These are phyloP conservation scores for Lachancea nothofagi DNA, from an alignment of 805 yeast genomes.

Conservation along the genomic window DNA sequence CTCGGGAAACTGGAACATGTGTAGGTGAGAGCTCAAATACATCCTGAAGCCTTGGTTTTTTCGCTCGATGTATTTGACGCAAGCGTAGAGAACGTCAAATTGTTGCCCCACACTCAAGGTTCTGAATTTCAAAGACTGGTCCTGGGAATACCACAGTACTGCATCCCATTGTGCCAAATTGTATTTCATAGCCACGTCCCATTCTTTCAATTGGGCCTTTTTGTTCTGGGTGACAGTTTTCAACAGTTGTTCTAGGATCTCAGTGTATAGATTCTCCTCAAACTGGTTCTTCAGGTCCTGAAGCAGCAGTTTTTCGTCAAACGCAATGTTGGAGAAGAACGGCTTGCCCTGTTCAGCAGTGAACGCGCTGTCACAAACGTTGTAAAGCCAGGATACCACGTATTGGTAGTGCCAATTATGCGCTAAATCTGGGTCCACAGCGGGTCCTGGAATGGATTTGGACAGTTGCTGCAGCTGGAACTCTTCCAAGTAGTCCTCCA, in stretches of 20 bases:
- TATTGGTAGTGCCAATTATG: slow-evolving; percentile 30
- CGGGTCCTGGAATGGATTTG: slow-evolving; percentile 13
- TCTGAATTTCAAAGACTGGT: slow-evolving; percentile 9
- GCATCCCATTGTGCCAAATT: slow-evolving; percentile 13
- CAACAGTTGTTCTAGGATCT: slow-evolving; percentile 19
- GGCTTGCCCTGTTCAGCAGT: slow-evolving; percentile 18
- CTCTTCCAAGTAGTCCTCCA: slow-evolving; percentile 24
- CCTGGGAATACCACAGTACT: slow-evolving; percentile 8
- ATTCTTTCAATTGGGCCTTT: slow-evolving; percentile 19
- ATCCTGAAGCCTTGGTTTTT: slow-evolving; percentile 27
- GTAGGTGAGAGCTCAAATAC: slow-evolving; percentile 25
- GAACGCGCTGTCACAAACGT: slow-evolving; percentile 30
- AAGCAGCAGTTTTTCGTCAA: slow-evolving; percentile 28
- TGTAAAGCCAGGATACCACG: slow-evolving; percentile 31
- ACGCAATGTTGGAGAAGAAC: slow-evolving; percentile 27
- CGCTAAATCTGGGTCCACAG: slow-evolving; percentile 12
- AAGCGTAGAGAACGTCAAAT: slow-evolving; percentile 24
- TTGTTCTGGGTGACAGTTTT: slow-evolving; percentile 25
- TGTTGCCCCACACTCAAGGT: slow-evolving; percentile 19
- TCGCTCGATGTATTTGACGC: slow-evolving; percentile 29
- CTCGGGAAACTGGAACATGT: slow-evolving; percentile 26
- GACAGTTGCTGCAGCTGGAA: slow-evolving; percentile 20
- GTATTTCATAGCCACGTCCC: slow-evolving; percentile 25
- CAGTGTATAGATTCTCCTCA: slow-evolving; percentile 15
- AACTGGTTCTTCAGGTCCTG: slow-evolving; percentile 15